A percentile compares a stretch with the other conserved stretches of the same genome.
Evolutionary conservation across 108 stramenopile genomes (phyloP).

Genomic region (Fistulifera pelliculosa): DNA sequence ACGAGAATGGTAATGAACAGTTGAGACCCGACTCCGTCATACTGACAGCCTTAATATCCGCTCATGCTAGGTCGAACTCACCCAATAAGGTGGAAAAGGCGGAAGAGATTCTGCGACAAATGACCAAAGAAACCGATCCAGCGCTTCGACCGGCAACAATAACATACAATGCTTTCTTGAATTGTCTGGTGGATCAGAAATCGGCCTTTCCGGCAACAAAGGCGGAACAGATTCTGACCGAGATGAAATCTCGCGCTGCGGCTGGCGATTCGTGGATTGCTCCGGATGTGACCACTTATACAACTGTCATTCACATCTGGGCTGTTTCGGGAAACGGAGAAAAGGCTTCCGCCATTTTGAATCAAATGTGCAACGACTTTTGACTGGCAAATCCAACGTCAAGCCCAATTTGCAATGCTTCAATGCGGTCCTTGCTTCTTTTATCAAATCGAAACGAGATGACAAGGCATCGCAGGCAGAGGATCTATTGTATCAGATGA

Average conservation of each 20-base stretch:
- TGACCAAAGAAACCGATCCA: constrained; percentile 25
- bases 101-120: constrained; percentile 26
- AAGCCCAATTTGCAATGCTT: constrained; percentile 21
- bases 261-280: background rate
- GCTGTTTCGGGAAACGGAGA: constrained; percentile 13
- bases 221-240: constrained; percentile 3
- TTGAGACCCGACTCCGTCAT: background rate
- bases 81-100: constrained; percentile 10
- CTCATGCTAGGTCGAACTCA: background rate
- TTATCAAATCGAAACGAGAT: constrained; percentile 10
- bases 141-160: constrained; percentile 24
- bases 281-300: background rate
- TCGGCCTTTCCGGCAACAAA: background rate
- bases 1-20: background rate
- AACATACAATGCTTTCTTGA: constrained; percentile 11
- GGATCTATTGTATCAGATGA: constrained; percentile 11
- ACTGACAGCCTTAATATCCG: background rate
- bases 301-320: constrained; percentile 20
- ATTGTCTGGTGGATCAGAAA: background rate
- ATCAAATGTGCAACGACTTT: constrained; percentile 16
- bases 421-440: constrained; percentile 23
- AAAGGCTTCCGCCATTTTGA: constrained; percentile 10
- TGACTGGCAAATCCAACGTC: constrained; percentile 15
- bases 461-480: constrained; percentile 15
- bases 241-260: background rate